Evolutionary conservation across 176 grass and related monocot species (phyloP), one percentile per base, ranked within the genome.

Genomic region (Oryza coarctata): DNA sequence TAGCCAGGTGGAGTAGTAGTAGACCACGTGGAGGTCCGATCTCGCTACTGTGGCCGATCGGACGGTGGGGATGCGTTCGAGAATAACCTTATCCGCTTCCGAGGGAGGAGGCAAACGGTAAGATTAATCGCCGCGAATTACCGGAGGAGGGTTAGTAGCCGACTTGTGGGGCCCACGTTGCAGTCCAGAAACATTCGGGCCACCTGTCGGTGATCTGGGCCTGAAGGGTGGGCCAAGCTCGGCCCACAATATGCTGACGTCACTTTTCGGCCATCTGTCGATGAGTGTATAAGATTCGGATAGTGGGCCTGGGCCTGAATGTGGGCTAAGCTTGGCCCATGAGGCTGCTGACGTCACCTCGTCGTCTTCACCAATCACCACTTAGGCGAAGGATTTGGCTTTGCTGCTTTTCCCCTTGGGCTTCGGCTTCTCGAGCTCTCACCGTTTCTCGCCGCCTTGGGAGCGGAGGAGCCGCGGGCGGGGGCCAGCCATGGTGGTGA

Each of bases 401-500:
- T 49, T 22, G 39, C 44, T 35, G 7, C 27, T 13, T 47, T 45
- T 62, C 44, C 30, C 41, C n/a, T n/a, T n/a, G n/a, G n/a, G 4
- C 12, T 14, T 62, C 6, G 35, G 17, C 8, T 45, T 13, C 29
- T 60, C 36, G 33, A 25, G 30, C 38, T 52, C 76, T 73, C 15
- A 36, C 4, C 32, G 64, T 65, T 29, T 8, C 22, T 29, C n/a
- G 14, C 55, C 57, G 1, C 14, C 31, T 28, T 40, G 18, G 27
- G 31, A 45, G 55, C 36, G 27, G 23, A 33, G 40, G 67, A 27
- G 15, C 39, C 41, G 60, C 22, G 5, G 32, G 70, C 67, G 52
- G 32, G 20, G 47, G 40, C 35, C 22, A 78, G 26, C 78, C 67
- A 92, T 97, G 94, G 92, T 91, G 32, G 47, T 94, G 38, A 84